Base-by-base conservation (phyloP, 495 filamentous ascomycete genomes). In the Echria macrotheca region DNA sequence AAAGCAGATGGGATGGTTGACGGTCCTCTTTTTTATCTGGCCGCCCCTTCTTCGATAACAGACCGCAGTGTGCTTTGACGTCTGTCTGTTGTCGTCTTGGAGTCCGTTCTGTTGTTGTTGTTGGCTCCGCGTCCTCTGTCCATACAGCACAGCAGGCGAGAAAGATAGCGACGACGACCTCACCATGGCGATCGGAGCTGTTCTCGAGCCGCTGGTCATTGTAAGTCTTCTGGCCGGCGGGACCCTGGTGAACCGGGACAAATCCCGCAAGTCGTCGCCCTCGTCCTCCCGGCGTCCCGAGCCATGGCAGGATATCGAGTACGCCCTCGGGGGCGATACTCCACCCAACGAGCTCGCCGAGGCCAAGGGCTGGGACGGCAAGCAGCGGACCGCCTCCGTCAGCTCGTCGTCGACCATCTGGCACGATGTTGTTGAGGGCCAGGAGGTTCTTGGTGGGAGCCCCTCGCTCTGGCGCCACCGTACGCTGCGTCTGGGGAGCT, bases 211-310 rank as follows among this genome's bases (percentile, higher is more conserved):
- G 10, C 49, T 57, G 26, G 43, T 68, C 14, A 61, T 68, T 12
- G 65, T 66, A 32, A 57, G 54, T 37, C 25, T 68, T 26, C 53
- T 68, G 25, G 47, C 56, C 19, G 54, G 58, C 9, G 65, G 65
- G 17, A 63, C 63, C 5, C 53, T 63, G 26, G 47, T 68, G 56
- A 68, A 68, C 54, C 60, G 65, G 31, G 63, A 68, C 53, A 58
- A 50, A 9, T 33, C 26, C 1, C 33, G 46, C 1, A 7, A 38
- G 4, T 15, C 32, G 7, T 32, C 35, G 2, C 24, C 41, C 0
- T 42, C 46, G n/a, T 38, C 55, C 19, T 21, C 43, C 11, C 22
- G 44, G 8, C 49, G 58, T 14, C 58, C 52, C 2, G 36, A 45
- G 4, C 55, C 53, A 1, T 61, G 55, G 58, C 49, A 56, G 21